Conservation (phyloP, 805 yeast species). For the Candida oleophila region DNA sequence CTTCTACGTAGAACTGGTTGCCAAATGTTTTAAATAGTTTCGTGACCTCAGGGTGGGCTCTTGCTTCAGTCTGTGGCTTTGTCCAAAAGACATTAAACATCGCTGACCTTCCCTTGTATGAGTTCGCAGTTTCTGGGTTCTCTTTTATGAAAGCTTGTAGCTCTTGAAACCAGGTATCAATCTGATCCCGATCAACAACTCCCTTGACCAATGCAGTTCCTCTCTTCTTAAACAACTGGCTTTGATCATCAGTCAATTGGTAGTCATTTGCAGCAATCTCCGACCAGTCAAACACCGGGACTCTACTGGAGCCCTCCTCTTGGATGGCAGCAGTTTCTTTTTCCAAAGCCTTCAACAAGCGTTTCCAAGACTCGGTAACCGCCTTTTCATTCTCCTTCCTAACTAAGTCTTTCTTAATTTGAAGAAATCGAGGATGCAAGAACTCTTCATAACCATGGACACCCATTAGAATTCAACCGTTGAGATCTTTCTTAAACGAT, state of each 20-base stretch:
- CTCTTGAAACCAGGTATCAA: conserved; percentile 18
- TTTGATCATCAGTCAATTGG: conserved; percentile 9
- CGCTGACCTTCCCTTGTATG: conserved; percentile 21
- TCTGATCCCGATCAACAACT: conserved; percentile 26
- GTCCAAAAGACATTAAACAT: conserved; percentile 40
- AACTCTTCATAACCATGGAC: neutral
- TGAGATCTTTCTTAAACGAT: neutral
- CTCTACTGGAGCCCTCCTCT: conserved; percentile 15
- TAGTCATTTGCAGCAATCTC: conserved; percentile 9
- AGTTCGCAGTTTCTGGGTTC: conserved; percentile 28
- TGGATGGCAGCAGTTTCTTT: conserved; percentile 17
- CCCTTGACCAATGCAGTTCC: conserved; percentile 30
- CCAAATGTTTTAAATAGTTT: conserved; percentile 24
- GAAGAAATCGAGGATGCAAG: neutral
- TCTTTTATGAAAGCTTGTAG: conserved; percentile 21
- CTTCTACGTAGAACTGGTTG: conserved; percentile 26
- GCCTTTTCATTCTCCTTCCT: conserved; percentile 22
- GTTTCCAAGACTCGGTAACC: conserved; percentile 27
- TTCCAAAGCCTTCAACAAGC: conserved; percentile 22
- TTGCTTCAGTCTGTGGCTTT: conserved; percentile 34
- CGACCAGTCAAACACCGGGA: conserved; percentile 14
- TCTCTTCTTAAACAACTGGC: conserved; percentile 8
- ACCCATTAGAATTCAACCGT: neutral
- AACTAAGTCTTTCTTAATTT: conserved; percentile 17
- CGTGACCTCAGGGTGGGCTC: conserved; percentile 36